These are phyloP conservation scores for Fusarium agapanthi DNA, from an alignment of 2,329 filamentous ascomycete species.

Conservation along the genomic window DNA sequence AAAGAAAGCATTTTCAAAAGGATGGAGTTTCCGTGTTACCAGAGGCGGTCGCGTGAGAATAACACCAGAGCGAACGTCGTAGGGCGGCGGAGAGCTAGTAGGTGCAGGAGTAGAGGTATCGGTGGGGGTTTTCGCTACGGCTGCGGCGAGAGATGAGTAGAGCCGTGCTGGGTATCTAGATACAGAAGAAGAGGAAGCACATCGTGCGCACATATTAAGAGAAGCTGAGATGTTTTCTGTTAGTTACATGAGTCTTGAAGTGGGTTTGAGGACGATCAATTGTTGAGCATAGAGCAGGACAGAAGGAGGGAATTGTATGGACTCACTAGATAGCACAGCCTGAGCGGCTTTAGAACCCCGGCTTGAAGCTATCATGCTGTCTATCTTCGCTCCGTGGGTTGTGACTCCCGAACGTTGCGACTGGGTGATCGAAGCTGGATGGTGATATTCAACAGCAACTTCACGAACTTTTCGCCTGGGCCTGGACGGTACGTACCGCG, in stretches of 20 bases:
- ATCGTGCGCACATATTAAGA: constrained; percentile 50
- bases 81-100: constrained; percentile 43
- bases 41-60: constrained; percentile 89
- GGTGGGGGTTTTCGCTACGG: constrained; percentile 29
- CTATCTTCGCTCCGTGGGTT: constrained; percentile 9
- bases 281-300: neutral
- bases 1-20: constrained; percentile 93
- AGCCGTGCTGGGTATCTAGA: constrained; percentile 44
- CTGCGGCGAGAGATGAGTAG: constrained; percentile 48
- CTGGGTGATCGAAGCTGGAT: constrained; percentile 24
- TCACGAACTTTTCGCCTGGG: constrained; percentile 42
- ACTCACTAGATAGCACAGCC: constrained; percentile 61
- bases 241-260: constrained; percentile 9
- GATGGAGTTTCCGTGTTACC: constrained; percentile 81
- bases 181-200: constrained; percentile 45
- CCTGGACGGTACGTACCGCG: constrained; percentile 39
- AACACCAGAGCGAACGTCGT: constrained; percentile 70
- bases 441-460: constrained; percentile 32
- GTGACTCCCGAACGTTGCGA: constrained; percentile 24
- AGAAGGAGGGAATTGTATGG: neutral
- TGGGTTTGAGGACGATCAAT: neutral
- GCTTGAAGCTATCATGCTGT: constrained; percentile 62
- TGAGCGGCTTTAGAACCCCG: constrained; percentile 62
- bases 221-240: constrained; percentile 34
- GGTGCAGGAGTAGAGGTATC: constrained; percentile 32